Percentiles rank a stretch among this genome's conserved stretches.
These are phyloP conservation scores for Pythium aquatile DNA, from an alignment of 352 stramenopile genomes.

Conservation along the genomic window DNA sequence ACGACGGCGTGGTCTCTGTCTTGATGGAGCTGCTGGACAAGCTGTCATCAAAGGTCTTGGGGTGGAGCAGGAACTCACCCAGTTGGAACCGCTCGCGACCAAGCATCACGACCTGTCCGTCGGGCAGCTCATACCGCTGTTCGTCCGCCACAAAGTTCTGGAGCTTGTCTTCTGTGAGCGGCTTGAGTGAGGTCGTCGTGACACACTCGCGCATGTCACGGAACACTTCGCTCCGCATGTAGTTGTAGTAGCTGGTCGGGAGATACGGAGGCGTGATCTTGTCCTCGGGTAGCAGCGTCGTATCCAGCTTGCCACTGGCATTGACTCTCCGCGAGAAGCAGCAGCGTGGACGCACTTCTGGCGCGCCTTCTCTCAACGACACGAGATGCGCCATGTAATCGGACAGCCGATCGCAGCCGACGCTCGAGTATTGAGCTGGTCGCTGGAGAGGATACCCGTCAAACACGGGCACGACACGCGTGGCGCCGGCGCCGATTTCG, in stretches of 20 bases:
- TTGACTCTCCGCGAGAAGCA: constrained; percentile 65
- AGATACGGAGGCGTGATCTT: constrained; percentile 46
- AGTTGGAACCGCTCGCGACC: constrained; percentile 68
- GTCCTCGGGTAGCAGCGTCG: constrained; percentile 36
- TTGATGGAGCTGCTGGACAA: constrained; percentile 7
- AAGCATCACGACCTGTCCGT: constrained; percentile 68
- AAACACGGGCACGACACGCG: constrained; percentile 87
- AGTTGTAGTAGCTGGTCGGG: constrained; percentile 72
- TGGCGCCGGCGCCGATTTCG: constrained; percentile 85
- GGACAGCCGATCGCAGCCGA: constrained; percentile 72
- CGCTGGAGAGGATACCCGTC: constrained; percentile 88
- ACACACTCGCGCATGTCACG: constrained; percentile 74
- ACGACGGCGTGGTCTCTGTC: constrained; percentile 47
- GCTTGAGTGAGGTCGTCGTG: constrained; percentile 44
- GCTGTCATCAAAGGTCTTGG: constrained; percentile 43
- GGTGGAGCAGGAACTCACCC: constrained; percentile 76
- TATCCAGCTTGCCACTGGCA: constrained; percentile 54
- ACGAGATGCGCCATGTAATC: constrained; percentile 77
- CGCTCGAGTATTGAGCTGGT: constrained; percentile 67
- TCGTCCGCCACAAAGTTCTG: constrained; percentile 27
- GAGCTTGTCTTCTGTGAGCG: constrained; percentile 49
- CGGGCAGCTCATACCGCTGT: constrained; percentile 77
- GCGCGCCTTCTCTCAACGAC: constrained; percentile 30
- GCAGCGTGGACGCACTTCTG: constrained; percentile 56
- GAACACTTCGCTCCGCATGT: constrained; percentile 65